Percentiles rank a stretch among this genome's conserved stretches.
Conservation (phyloP, 2,329 filamentous ascomycete genomes). For the Nothomitra cinnamomea region DNA sequence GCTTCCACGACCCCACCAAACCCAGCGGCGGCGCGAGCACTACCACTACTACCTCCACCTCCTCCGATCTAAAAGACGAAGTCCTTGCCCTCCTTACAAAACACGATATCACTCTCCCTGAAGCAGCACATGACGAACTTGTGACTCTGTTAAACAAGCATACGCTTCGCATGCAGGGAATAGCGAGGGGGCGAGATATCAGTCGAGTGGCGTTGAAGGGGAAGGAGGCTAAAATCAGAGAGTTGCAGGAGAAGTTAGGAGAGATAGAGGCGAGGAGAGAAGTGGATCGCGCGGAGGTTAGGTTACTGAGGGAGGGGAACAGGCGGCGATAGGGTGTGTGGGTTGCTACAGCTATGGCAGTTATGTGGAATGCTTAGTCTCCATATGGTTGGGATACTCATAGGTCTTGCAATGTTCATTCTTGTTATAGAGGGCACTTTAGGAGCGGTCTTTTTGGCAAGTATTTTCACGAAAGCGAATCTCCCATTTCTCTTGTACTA, state of each 20-base stretch:
- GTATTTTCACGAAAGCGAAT: too few species aligned
- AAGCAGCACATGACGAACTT: neutral
- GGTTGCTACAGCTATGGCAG: neutral
- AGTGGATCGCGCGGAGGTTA: constrained; percentile 30
- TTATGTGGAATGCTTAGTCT: too few species aligned
- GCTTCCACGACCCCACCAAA: neutral
- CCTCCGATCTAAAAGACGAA: neutral
- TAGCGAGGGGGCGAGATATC: constrained; percentile 48
- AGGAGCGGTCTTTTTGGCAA: too few species aligned
- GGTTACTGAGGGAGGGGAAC: constrained; percentile 19
- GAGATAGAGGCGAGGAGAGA: constrained; percentile 38
- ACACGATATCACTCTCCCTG: neutral
- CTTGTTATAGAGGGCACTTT: too few species aligned
- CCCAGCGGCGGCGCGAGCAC: neutral
- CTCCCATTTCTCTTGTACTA: too few species aligned
- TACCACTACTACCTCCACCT: neutral
- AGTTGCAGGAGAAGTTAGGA: constrained; percentile 49
- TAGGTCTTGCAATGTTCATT: neutral
- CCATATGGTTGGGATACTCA: neutral
- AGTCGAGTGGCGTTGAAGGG: constrained; percentile 42
- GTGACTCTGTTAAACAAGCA: constrained; percentile 33
- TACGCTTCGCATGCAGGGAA: constrained; percentile 40
- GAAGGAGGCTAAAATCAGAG: constrained; percentile 45
- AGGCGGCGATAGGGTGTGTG: neutral
- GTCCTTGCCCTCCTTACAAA: neutral